A percentile compares a stretch with the other conserved stretches of the same genome.
Evolutionary conservation across 352 stramenopile species (phyloP).

Genomic region (Pythium vanterpoolii): DNA sequence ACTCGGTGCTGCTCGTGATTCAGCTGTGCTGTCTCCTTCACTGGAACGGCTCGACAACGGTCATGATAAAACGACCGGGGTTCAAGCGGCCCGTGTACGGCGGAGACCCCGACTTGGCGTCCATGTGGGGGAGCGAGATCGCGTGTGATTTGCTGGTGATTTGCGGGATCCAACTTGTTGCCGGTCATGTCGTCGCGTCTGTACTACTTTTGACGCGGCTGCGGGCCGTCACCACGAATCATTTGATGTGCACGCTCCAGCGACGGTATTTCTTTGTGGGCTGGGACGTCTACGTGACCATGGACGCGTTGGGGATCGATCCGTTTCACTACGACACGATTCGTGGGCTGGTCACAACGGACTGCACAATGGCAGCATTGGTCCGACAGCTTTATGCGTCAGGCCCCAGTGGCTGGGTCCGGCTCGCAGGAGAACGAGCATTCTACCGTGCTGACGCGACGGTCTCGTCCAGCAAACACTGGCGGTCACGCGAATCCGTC

Average conservation of each 20-base stretch:
- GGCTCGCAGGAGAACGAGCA: constrained; percentile 28
- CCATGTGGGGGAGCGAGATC: constrained; percentile 34
- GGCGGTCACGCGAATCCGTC: too few relatives aligned
- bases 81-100: constrained; percentile 23
- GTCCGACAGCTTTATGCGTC: constrained; percentile 28
- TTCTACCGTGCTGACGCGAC: too few relatives aligned
- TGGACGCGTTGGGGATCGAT: constrained; percentile 36
- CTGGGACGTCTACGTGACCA: constrained; percentile 35
- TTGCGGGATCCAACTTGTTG: constrained; percentile 5
- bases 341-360: neutral
- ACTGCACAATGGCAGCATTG: constrained; percentile 19
- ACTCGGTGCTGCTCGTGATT: constrained; percentile 23
- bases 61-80: constrained; percentile 14
- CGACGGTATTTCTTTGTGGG: constrained; percentile 31
- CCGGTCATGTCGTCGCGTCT: constrained; percentile 5
- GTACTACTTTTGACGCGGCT: constrained; percentile 18
- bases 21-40: constrained; percentile 23
- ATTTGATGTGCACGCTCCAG: constrained; percentile 25
- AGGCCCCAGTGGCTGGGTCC: constrained; percentile 21
- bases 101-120: constrained; percentile 11
- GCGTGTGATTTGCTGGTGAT: constrained; percentile 22
- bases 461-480: too few relatives aligned
- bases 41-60: constrained; percentile 17
- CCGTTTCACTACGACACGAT: constrained; percentile 25
- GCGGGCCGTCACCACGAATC: constrained; percentile 16